phyloP scores from a whole-genome alignment of 2,329 filamentous ascomycete genomes.

The Corynespora cassiicola region DNA sequence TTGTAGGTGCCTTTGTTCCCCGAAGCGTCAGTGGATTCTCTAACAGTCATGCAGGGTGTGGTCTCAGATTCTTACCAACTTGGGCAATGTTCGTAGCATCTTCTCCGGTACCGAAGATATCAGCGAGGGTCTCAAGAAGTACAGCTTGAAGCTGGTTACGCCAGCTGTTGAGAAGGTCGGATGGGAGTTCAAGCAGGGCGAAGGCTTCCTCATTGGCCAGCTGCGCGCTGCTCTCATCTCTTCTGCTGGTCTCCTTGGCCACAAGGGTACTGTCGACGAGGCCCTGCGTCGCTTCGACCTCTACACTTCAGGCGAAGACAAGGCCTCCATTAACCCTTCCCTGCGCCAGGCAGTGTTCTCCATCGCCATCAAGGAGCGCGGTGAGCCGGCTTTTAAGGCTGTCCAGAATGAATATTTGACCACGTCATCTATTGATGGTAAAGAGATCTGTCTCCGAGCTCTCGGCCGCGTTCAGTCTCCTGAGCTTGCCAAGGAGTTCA shows the following conservation, averaged over 20 bases:
- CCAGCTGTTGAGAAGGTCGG: constrained; percentile 79
- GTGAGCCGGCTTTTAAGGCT: constrained; percentile 71
- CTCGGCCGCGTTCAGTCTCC: constrained; percentile 76
- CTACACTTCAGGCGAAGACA: constrained; percentile 72
- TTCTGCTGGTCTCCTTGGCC: constrained; percentile 76
- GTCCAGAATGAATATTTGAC: constrained; percentile 85
- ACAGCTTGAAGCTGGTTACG: constrained; percentile 77
- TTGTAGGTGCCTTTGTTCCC: constrained; percentile 55
- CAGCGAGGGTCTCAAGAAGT: constrained; percentile 76
- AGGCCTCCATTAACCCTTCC: constrained; percentile 77
- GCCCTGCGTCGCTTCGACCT: constrained; percentile 79
- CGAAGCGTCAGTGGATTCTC: background rate
- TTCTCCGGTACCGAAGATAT: constrained; percentile 79
- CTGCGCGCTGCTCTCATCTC: constrained; percentile 82
- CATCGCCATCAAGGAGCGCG: constrained; percentile 76
- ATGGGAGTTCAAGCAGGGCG: constrained; percentile 80
- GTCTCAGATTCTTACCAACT: constrained; percentile 80
- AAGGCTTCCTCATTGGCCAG: constrained; percentile 83
- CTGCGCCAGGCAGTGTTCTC: constrained; percentile 82
- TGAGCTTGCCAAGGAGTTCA: constrained; percentile 70
- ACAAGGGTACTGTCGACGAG: constrained; percentile 75
- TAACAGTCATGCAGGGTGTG: constrained; percentile 66
- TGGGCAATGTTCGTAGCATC: constrained; percentile 80
- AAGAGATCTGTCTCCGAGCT: constrained; percentile 80
- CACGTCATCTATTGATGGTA: constrained; percentile 87